These are phyloP conservation scores for Yamadazyma pseudoaaseri DNA, from an alignment of 1,139 yeast genomes.

Conservation along the genomic window DNA sequence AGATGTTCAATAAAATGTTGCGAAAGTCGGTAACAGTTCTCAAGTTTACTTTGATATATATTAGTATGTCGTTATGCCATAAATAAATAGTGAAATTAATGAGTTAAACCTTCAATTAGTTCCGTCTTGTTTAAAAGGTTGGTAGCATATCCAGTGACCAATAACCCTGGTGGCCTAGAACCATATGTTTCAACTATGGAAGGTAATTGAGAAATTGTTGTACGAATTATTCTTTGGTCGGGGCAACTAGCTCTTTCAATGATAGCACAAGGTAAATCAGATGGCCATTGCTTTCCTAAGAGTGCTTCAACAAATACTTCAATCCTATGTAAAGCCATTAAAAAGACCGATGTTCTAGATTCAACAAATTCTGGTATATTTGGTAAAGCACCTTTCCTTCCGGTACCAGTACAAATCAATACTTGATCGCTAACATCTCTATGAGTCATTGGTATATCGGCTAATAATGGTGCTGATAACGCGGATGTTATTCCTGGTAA, in stretches of 20 bases:
- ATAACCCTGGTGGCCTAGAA: constrained; percentile 89
- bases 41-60: no score
- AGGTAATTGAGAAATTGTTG: constrained; percentile 63
- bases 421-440: constrained; percentile 93
- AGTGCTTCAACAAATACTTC: constrained; percentile 64
- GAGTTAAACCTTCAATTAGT: constrained; percentile 7
- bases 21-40: no score
- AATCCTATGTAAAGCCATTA: constrained; percentile 89
- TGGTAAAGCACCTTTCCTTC: constrained; percentile 82
- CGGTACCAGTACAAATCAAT: constrained; percentile 91
- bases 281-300: constrained; percentile 61
- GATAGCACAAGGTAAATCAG: constrained; percentile 73
- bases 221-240: constrained; percentile 83
- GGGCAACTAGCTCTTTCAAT: constrained; percentile 93
- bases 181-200: constrained; percentile 80
- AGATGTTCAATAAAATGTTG: no score
- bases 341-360: constrained; percentile 77
- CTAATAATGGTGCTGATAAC: constrained; percentile 82
- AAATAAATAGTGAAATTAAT: no score
- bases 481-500: constrained; percentile 92
- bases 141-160: constrained; percentile 72
- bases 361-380: constrained; percentile 69
- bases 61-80: no score
- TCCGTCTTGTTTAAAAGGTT: constrained; percentile 4
- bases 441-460: constrained; percentile 88